A percentile compares a stretch with the other conserved stretches of the same genome.
phyloP scores from a whole-genome alignment of 352 stramenopile genomes.

The Phytophthora crassamura region DNA sequence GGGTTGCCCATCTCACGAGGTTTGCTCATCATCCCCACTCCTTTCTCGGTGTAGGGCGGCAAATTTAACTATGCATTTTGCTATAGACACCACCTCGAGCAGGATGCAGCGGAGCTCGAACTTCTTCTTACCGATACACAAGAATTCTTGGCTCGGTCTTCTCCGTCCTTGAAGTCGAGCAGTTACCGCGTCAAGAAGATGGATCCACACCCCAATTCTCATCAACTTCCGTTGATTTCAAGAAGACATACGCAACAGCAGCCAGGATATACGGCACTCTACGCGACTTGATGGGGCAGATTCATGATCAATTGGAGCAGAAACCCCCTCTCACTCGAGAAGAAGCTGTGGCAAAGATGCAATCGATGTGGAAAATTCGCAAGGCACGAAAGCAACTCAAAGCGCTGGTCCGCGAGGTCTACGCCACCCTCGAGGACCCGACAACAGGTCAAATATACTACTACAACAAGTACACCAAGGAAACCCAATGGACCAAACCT shows the following conservation, averaged over 20 bases:
- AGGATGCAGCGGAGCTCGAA: conserved; percentile 68
- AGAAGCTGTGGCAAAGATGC: conserved; percentile 70
- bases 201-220: neutral
- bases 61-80: neutral
- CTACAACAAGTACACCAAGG: conserved; percentile 78
- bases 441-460: conserved; percentile 75
- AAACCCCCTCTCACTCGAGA: conserved; percentile 54
- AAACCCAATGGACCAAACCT: conserved; percentile 75
- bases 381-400: conserved; percentile 75
- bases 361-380: conserved; percentile 78
- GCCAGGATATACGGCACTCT: conserved; percentile 51
- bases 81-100: conserved; percentile 66
- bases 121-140: conserved; percentile 62
- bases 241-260: conserved; percentile 45
- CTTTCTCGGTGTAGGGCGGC: too few species aligned
- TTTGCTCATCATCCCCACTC: conserved; percentile 13
- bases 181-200: neutral
- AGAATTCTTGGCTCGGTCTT: conserved; percentile 28
- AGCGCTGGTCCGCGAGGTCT: conserved; percentile 63
- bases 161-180: conserved; percentile 11
- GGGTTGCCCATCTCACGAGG: conserved; percentile 63
- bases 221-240: conserved; percentile 48
- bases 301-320: conserved; percentile 55
- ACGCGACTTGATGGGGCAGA: conserved; percentile 45
- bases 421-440: conserved; percentile 65